Evolutionary conservation across 1,139 yeast genomes (phyloP).

Genomic region (Blastobotrys proliferans): DNA sequence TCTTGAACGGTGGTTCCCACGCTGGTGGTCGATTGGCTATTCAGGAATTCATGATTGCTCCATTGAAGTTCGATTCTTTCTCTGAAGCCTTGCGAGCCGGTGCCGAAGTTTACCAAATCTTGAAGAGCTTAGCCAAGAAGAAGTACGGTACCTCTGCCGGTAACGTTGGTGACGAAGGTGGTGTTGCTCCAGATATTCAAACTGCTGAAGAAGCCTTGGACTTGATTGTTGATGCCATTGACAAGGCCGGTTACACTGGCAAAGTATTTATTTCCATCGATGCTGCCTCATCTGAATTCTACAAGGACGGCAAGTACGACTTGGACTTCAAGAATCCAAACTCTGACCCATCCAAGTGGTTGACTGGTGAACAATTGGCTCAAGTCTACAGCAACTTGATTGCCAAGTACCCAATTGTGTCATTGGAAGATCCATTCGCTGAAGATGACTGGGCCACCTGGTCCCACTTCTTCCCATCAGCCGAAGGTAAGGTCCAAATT

Average conservation of each 20-base stretch:
- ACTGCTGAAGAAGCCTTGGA: constrained; percentile 95
- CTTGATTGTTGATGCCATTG: constrained; percentile 82
- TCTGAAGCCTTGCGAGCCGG: constrained; percentile 93
- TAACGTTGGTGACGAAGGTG: constrained; percentile 99
- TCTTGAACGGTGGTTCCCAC: constrained; percentile 97
- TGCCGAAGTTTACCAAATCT: constrained; percentile 92
- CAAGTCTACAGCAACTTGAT: constrained; percentile 72
- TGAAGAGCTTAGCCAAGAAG: constrained; percentile 86
- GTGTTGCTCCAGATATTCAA: constrained; percentile 95
- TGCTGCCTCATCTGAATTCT: constrained; percentile 95
- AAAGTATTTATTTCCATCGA: constrained; percentile 86
- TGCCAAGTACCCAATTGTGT: constrained; percentile 90
- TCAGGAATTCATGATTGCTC: constrained; percentile 99
- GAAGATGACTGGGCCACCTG: constrained; percentile 99
- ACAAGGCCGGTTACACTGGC: constrained; percentile 90
- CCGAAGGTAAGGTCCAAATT: constrained; percentile 67
- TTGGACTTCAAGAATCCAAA: constrained; percentile 95
- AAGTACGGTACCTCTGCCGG: constrained; percentile 96
- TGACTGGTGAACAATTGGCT: constrained; percentile 81
- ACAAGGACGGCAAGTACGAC: constrained; percentile 92
- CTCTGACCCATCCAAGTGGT: constrained; percentile 84
- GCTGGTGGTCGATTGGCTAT: constrained; percentile 98
- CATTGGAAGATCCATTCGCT: constrained; percentile 96
- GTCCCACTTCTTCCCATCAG: constrained; percentile 72
- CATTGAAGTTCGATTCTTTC: constrained; percentile 81